Conservation (phyloP, 164 flowering plant genomes). For the Cinnamomum chago region DNA sequence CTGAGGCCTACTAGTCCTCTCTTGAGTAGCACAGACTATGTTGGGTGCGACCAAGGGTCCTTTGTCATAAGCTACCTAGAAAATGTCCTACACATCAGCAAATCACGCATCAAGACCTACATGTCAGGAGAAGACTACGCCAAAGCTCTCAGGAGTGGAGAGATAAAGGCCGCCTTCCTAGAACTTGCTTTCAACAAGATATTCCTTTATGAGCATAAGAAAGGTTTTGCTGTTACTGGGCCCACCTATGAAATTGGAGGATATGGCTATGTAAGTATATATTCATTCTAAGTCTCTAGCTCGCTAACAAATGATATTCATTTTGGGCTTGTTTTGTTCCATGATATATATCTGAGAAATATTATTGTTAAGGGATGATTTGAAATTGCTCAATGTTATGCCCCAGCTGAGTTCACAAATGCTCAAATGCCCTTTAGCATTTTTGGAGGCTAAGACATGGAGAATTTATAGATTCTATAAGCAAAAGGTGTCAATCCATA, state of each 20-base stretch:
- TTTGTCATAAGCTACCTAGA: conserved; percentile 23
- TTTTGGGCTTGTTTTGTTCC: no score
- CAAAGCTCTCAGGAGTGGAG: neutral
- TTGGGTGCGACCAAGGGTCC: conserved; percentile 27
- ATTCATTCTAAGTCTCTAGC: no score
- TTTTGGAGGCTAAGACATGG: no score
- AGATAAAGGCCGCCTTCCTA: conserved; percentile 13
- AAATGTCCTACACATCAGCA: conserved; percentile 8
- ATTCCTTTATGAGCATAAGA: conserved; percentile 1
- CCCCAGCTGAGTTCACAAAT: no score
- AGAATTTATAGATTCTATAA: no score
- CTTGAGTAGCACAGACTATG: conserved; percentile 2
- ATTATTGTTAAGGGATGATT: no score
- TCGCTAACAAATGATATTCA: no score
- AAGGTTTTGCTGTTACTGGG: neutral
- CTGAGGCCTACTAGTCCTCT: conserved; percentile 18
- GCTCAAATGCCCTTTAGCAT: no score
- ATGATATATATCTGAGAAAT: no score
- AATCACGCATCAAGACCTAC: neutral
- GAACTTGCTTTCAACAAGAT: conserved; percentile 7
- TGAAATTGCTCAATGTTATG: no score
- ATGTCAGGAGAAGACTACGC: neutral
- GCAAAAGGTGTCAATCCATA: no score
- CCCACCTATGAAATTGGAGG: conserved; percentile 17
- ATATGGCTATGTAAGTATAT: conserved; percentile 15